These are phyloP conservation scores for Backusella tarrabulga DNA, from an alignment of 192 early-diverging fungal genomes.

Conservation along the genomic window DNA sequence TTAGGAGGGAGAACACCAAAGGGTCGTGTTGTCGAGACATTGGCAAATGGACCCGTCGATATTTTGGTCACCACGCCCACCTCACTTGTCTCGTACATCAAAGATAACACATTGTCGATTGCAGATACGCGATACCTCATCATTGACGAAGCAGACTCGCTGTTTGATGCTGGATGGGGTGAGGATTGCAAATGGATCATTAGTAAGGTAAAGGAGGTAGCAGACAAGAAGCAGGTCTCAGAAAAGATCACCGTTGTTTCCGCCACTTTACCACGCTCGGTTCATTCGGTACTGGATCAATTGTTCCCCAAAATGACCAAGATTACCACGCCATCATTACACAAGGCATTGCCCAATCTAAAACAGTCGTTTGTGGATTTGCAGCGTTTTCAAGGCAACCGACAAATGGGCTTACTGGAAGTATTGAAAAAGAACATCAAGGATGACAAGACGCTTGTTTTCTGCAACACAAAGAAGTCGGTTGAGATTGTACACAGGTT, in stretches of 20 bases:
- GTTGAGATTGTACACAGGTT: constrained; percentile 57
- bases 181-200: constrained; percentile 64
- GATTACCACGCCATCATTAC: constrained; percentile 80
- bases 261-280: constrained; percentile 69
- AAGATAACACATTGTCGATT: constrained; percentile 57
- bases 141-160: constrained; percentile 92
- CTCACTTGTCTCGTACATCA: constrained; percentile 55
- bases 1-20: constrained; percentile 51
- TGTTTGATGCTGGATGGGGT: constrained; percentile 83
- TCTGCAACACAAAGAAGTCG: constrained; percentile 77
- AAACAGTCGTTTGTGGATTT: constrained; percentile 81
- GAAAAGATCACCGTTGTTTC: constrained; percentile 64
- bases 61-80: constrained; percentile 84
- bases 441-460: constrained; percentile 72
- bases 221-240: constrained; percentile 35
- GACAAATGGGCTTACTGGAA: constrained; percentile 70
- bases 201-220: constrained; percentile 38
- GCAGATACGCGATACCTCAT: constrained; percentile 65
- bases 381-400: constrained; percentile 64
- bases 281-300: constrained; percentile 56
- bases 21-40: constrained; percentile 41
- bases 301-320: constrained; percentile 57
- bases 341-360: constrained; percentile 71
- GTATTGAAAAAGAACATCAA: constrained; percentile 63
- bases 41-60: constrained; percentile 72